A percentile compares a stretch with the other conserved stretches of the same genome.
These are phyloP conservation scores for Thalassiosira mediterranea DNA, from an alignment of 352 stramenopile species.

Conservation along the genomic window DNA sequence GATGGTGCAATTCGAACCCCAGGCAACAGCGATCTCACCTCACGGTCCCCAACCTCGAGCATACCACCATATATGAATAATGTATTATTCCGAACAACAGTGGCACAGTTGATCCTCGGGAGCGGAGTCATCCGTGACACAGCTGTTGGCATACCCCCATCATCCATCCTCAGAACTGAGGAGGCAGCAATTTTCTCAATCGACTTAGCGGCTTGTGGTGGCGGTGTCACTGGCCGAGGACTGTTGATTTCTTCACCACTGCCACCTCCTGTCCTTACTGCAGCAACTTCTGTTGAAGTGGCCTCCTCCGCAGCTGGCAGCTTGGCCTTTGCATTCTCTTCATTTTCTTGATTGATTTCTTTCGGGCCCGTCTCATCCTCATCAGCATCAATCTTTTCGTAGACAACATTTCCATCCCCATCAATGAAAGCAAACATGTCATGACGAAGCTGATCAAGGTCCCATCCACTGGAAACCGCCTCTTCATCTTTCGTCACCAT, in stretches of 20 bases:
- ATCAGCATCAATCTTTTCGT: constrained; percentile 90
- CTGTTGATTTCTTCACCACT: not conserved
- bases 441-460: constrained; percentile 69
- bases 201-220: not conserved
- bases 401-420: constrained; percentile 93
- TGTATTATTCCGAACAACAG: constrained; percentile 85
- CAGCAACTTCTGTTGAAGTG: not conserved
- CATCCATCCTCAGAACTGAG: constrained; percentile 59
- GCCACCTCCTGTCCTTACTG: not conserved
- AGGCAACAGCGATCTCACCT: no score
- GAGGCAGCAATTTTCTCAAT: constrained; percentile 28
- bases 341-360: constrained; percentile 50
- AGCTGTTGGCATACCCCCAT: constrained; percentile 55
- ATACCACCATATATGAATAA: constrained; percentile 94
- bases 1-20: no score
- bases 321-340: constrained; percentile 18
- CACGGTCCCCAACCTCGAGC: constrained; percentile 91
- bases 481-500: constrained; percentile 45
- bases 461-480: constrained; percentile 65
- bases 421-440: constrained; percentile 96
- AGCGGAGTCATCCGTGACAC: constrained; percentile 68
- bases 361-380: constrained; percentile 84
- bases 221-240: not conserved
- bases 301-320: constrained; percentile 49
- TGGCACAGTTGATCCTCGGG: constrained; percentile 74